Conservation (phyloP, 2,329 filamentous ascomycete genomes). For the Pseudogymnoascus sp. region DNA sequence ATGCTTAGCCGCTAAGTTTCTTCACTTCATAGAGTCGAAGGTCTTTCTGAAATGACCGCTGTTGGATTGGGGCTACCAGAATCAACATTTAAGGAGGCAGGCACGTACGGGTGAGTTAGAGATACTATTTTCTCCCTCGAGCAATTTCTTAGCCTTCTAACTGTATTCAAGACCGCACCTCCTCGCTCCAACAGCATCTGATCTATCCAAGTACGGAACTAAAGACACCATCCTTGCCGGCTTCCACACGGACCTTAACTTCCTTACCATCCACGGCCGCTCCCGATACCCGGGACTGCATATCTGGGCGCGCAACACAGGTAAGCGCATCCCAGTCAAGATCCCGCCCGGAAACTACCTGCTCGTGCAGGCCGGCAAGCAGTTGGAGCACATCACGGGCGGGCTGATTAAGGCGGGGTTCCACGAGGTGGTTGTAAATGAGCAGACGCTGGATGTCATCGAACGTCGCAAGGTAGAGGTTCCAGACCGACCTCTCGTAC, state of each 20-base stretch:
- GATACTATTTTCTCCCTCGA: background rate
- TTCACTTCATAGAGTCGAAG: background rate
- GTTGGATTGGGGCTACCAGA: constrained; percentile 46
- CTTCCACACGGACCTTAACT: constrained; percentile 58
- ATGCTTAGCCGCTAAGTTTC: constrained; percentile 44
- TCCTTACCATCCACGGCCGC: constrained; percentile 56
- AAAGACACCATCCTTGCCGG: constrained; percentile 52
- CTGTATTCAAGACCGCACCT: constrained; percentile 33
- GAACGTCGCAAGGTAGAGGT: constrained; percentile 33
- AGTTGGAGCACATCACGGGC: constrained; percentile 53
- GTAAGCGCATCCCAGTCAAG: constrained; percentile 47
- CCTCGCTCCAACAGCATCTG: constrained; percentile 51
- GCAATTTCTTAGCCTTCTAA: constrained; percentile 17
- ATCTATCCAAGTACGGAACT: constrained; percentile 44
- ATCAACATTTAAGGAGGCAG: constrained; percentile 46
- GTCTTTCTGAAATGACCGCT: constrained; percentile 49
- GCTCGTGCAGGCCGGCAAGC: constrained; percentile 54
- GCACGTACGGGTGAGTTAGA: constrained; percentile 32
- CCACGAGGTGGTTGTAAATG: constrained; percentile 53
- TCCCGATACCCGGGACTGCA: constrained; percentile 53
- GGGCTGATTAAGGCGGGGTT: constrained; percentile 53
- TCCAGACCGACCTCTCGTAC: constrained; percentile 43
- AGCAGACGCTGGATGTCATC: constrained; percentile 41
- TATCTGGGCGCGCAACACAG: constrained; percentile 57
- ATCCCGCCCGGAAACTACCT: constrained; percentile 51